Conservation (phyloP, 164 flowering plant species). For the Sextonia rubra region DNA sequence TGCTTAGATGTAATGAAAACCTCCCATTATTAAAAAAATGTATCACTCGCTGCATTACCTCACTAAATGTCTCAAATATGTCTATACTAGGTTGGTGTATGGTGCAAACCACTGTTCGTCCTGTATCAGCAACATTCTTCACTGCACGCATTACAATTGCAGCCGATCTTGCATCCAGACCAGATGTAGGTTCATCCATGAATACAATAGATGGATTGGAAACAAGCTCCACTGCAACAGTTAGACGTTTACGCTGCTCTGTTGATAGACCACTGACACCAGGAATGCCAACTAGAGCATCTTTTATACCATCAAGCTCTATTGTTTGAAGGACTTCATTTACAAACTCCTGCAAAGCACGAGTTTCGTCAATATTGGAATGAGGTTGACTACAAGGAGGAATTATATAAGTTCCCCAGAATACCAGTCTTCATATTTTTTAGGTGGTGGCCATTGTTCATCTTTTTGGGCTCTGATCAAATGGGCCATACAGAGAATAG, state of each 20-base stretch:
- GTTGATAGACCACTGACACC: slow-evolving; percentile 72
- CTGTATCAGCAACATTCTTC: slow-evolving; percentile 55
- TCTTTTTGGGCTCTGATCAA: not conserved
- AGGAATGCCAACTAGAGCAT: slow-evolving; percentile 64
- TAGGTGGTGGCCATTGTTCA: not conserved
- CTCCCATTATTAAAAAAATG: not conserved
- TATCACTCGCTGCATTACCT: slow-evolving; percentile 34
- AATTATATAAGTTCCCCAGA: not conserved
- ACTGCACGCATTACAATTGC: slow-evolving; percentile 84
- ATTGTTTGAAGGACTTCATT: slow-evolving; percentile 68
- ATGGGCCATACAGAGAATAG: not conserved
- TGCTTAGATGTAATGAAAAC: too few species aligned
- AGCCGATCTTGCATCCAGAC: slow-evolving; percentile 86
- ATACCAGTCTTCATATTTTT: not conserved
- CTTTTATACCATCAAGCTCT: slow-evolving; percentile 67
- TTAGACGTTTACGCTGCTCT: slow-evolving; percentile 78
- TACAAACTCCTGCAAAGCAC: slow-evolving; percentile 51
- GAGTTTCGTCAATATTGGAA: slow-evolving; percentile 3
- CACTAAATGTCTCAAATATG: slow-evolving; percentile 78
- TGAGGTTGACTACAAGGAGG: not conserved
- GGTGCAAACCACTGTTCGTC: slow-evolving; percentile 66
- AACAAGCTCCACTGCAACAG: slow-evolving; percentile 85
- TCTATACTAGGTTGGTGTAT: slow-evolving; percentile 74
- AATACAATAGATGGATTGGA: slow-evolving; percentile 76
- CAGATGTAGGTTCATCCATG: slow-evolving; percentile 87